Evolutionary conservation across 2,329 filamentous ascomycete species (phyloP), one percentile per base, ranked within the genome.

Genomic region (Pleoardoris graminearum): DNA sequence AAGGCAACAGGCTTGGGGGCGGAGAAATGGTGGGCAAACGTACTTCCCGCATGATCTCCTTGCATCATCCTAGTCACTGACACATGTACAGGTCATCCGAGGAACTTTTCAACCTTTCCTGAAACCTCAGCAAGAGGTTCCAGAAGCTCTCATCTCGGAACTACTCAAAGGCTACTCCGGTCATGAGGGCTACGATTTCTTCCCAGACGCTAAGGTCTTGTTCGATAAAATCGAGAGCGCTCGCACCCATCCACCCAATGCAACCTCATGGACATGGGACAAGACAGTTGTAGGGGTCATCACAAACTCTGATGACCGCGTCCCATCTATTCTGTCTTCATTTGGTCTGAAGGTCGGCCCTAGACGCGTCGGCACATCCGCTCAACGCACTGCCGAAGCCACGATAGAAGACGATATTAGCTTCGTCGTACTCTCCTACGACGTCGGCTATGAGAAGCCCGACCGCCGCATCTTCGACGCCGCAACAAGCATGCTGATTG

Each of bases 221-320:
- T 75, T 86, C 21, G 53, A 67, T 16, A 66, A 65, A 14, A 55
- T 85, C 51, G 33, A 57, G 61, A 47, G 8, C 5, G 30, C 27
- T 51, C 12, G 21, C 33, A 11, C 30, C 27, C 10, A 48, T 39
- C 1, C 16, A 14, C 1, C 19, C 29, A n/a, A 12, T 3, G 7
- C 38, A 16, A 3, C 49, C 6, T 35, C 37, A 7, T 76, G 73
- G 72, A 65, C 51, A 5, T 77, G 76, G 62, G 59, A 71, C 12
- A 67, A 64, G 11, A 74, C 79, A 4, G 70, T 83, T 1, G 71
- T 85, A 4, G 84, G 84, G 22, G 74, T 87, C 5, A 77, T 87
- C 45, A 84, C 83, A 10, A 87, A 87, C 63, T 86, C 84, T 0
- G 85, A 88, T 58, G 77, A 82, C 62, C 76, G 84, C n/a, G 80